Conservation (phyloP, 805 yeast genomes). For the Yamadazyma sp. region DNA sequence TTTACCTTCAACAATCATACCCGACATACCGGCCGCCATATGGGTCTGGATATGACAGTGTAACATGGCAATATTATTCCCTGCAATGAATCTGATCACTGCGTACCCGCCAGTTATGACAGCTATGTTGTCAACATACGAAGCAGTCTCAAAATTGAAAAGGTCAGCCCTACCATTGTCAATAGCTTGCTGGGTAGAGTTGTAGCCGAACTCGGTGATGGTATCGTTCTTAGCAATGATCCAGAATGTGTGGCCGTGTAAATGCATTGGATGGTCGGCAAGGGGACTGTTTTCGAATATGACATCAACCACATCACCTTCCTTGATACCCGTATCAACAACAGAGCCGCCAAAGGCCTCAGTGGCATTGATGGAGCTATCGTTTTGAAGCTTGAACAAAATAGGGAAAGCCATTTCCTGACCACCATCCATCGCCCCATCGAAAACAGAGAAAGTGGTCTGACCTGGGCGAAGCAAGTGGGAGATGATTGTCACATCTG, state of each 20-base stretch:
- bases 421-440: constrained; percentile 24
- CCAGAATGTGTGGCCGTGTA: constrained; percentile 36
- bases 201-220: constrained; percentile 22
- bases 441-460: constrained; percentile 27
- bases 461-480: constrained; percentile 30
- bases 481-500: constrained; percentile 27
- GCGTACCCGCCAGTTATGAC: constrained; percentile 33
- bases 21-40: constrained; percentile 30
- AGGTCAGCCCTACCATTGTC: constrained; percentile 17
- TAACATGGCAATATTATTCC: constrained; percentile 33
- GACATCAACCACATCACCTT: constrained; percentile 32
- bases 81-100: constrained; percentile 30
- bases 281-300: constrained; percentile 27
- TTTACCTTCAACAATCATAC: constrained; percentile 14
- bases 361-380: constrained; percentile 9
- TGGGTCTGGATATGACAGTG: constrained; percentile 39
- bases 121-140: constrained; percentile 27
- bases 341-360: constrained; percentile 14
- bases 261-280: constrained; percentile 35
- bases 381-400: constrained; percentile 7
- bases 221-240: constrained; percentile 25
- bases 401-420: constrained; percentile 20
- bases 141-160: constrained; percentile 21
- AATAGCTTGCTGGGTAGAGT: constrained; percentile 26
- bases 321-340: constrained; percentile 18